These are phyloP conservation scores for Prinsepia uniflora DNA, from an alignment of 306 rosid species.

Conservation along the genomic window DNA sequence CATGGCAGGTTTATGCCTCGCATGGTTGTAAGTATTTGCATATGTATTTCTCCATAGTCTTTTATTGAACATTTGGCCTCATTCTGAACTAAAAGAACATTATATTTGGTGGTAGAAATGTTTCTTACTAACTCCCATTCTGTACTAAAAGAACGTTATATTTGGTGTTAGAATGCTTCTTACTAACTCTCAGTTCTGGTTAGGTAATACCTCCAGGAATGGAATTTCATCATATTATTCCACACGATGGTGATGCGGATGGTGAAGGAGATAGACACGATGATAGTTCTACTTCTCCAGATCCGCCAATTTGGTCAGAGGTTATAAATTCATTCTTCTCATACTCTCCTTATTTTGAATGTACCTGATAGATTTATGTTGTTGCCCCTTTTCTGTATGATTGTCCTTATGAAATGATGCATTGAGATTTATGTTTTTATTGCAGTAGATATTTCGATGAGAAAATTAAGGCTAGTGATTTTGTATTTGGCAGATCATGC, in stretches of 20 bases:
- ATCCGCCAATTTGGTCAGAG: conserved; percentile 58
- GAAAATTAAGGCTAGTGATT: conserved; percentile 12
- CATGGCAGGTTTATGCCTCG: conserved; percentile 66
- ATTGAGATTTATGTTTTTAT: neutral
- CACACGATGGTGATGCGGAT: conserved; percentile 43
- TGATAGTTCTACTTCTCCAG: conserved; percentile 38
- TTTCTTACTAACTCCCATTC: conserved; percentile 1
- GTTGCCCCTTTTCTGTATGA: conserved; percentile 3
- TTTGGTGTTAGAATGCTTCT: neutral
- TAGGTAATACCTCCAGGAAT: conserved; percentile 70
- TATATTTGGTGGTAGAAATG: neutral
- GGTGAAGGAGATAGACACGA: conserved; percentile 43
- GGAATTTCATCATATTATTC: conserved; percentile 62
- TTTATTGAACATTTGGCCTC: conserved; percentile 2
- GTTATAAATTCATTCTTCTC: conserved; percentile 27
- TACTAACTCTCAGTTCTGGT: neutral
- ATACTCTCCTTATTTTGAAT: conserved; percentile 3
- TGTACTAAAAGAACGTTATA: neutral
- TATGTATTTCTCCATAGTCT: neutral
- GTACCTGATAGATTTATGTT: neutral
- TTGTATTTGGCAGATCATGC: conserved; percentile 42
- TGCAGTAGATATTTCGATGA: neutral
- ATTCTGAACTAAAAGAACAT: neutral
- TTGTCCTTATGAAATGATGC: neutral
- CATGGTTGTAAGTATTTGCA: conserved; percentile 45